A percentile compares a stretch with the other conserved stretches of the same genome.
Evolutionary conservation across 2,329 filamentous ascomycete genomes (phyloP).

Genomic region (Orbilia javanica): DNA sequence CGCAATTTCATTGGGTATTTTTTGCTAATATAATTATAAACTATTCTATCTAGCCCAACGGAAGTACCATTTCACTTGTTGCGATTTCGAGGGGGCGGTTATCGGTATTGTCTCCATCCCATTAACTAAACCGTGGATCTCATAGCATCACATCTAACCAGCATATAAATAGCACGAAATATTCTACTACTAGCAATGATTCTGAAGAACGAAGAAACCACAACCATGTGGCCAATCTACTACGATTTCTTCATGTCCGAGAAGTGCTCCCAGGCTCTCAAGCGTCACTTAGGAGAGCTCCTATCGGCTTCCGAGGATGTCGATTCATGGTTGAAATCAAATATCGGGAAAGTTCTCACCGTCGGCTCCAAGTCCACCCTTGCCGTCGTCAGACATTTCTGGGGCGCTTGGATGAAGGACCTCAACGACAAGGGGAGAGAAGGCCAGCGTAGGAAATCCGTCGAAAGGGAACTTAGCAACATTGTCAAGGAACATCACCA

Average conservation of each 20-base stretch:
- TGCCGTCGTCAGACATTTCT: conserved; percentile 11
- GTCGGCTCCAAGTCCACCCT: conserved; percentile 32
- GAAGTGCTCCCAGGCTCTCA: neutral
- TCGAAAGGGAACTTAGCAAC: neutral
- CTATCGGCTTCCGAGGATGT: neutral
- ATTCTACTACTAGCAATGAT: conserved; percentile 35
- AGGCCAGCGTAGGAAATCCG: neutral
- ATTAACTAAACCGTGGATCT: neutral
- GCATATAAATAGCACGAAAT: conserved; percentile 27
- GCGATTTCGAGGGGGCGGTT: conserved; percentile 66
- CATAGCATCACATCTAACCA: neutral
- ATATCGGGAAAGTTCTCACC: conserved; percentile 10
- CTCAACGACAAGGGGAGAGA: neutral
- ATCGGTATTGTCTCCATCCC: neutral
- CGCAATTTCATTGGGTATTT: neutral
- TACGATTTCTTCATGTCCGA: conserved; percentile 34
- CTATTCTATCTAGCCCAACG: conserved; percentile 55
- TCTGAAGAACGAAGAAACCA: neutral
- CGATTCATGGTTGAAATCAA: conserved; percentile 17
- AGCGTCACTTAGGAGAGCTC: neutral
- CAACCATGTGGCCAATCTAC: conserved; percentile 33
- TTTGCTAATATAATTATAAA: neutral
- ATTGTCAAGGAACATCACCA: neutral
- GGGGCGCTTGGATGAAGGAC: conserved; percentile 15
- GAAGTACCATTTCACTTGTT: conserved; percentile 71